A percentile compares a stretch with the other conserved stretches of the same genome.
These are phyloP conservation scores for Fallopia convolvulus DNA, from an alignment of 148 eudicot species.

Conservation along the genomic window DNA sequence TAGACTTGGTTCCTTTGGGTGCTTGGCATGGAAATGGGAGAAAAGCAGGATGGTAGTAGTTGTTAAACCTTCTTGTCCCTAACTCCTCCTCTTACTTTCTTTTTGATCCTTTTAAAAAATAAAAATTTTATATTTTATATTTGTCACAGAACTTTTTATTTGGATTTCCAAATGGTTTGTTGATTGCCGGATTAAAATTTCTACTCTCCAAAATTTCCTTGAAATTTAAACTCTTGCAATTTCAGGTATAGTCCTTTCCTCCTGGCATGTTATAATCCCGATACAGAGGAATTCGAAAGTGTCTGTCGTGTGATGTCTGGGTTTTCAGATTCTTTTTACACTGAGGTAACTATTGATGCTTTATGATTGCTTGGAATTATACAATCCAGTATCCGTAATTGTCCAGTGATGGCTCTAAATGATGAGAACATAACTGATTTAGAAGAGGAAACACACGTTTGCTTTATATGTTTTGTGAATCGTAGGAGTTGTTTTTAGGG, in stretches of 20 bases:
- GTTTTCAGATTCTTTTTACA: constrained; percentile 84
- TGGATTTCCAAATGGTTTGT: background rate
- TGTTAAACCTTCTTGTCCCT: background rate
- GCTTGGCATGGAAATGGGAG: constrained; percentile 99
- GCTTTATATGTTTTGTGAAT: background rate
- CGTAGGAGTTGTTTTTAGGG: background rate
- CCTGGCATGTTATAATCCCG: constrained; percentile 95
- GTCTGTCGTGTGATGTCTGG: constrained; percentile 99
- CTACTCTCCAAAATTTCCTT: background rate
- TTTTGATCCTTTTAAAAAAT: background rate
- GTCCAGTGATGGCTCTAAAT: background rate
- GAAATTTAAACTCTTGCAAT: constrained; percentile 7
- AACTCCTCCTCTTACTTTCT: background rate
- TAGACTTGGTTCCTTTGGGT: constrained; percentile 96
- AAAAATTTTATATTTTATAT: background rate
- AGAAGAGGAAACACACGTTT: background rate
- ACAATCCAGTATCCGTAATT: background rate
- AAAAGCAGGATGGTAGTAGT: constrained; percentile 92
- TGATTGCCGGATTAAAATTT: background rate
- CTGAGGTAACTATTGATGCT: constrained; percentile 39
- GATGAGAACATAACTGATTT: background rate
- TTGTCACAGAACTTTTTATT: background rate
- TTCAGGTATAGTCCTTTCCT: constrained; percentile 98
- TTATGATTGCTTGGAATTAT: background rate
- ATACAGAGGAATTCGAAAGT: constrained; percentile 85